Evolutionary conservation across 768 basidiomycete species (phyloP).

Genomic region (Cystobasidium ongulense): DNA sequence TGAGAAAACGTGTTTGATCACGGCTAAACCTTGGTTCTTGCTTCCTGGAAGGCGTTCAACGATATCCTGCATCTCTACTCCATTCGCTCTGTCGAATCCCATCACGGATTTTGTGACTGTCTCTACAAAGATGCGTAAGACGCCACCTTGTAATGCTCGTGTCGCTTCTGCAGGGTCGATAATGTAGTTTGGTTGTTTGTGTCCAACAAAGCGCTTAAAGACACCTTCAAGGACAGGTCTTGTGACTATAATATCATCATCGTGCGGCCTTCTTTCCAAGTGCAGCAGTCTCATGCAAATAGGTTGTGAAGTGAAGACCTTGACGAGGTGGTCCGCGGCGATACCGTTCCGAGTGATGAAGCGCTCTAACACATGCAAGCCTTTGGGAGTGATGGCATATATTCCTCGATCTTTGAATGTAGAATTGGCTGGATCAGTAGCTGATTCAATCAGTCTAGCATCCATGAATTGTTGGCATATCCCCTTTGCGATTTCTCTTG

Average conservation of each 20-base stretch:
- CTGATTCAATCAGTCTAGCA: conserved; percentile 93
- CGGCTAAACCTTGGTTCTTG: neutral
- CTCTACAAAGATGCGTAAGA: conserved; percentile 37
- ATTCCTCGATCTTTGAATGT: conserved; percentile 97
- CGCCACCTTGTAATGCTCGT: conserved; percentile 52
- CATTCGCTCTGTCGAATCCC: conserved; percentile 43
- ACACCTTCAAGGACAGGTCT: conserved; percentile 87
- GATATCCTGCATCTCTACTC: conserved; percentile 47
- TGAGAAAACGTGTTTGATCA: conserved; percentile 59
- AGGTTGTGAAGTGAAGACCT: conserved; percentile 80
- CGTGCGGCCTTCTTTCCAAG: conserved; percentile 79
- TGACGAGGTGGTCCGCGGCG: conserved; percentile 80
- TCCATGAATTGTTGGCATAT: conserved; percentile 99
- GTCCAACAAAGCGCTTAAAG: conserved; percentile 85
- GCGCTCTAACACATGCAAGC: conserved; percentile 95
- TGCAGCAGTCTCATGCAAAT: conserved; percentile 97
- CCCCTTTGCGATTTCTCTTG: conserved; percentile 97
- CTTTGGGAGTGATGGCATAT: conserved; percentile 91
- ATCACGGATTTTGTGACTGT: conserved; percentile 15
- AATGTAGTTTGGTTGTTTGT: conserved; percentile 70
- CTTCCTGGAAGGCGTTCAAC: conserved; percentile 45
- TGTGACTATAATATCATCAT: conserved; percentile 96
- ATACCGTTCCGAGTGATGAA: conserved; percentile 99
- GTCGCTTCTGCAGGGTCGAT: conserved; percentile 61
- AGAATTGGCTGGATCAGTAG: conserved; percentile 74